Conservation (phyloP, 257 asterid species). For the Solanum gracilifrons region DNA sequence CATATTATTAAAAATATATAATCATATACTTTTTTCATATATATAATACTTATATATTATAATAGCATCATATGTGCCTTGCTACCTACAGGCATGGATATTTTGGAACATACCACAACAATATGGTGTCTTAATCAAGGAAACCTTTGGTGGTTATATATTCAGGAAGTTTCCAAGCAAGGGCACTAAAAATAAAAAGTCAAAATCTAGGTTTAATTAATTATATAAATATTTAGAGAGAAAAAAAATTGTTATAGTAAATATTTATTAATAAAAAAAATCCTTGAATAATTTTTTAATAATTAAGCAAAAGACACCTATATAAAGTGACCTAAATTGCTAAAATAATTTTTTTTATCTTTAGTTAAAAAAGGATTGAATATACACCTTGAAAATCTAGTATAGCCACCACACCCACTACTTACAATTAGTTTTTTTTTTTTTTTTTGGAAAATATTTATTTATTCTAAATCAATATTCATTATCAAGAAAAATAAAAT, state of each 20-base stretch:
- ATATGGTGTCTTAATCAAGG: slow-evolving; percentile 27
- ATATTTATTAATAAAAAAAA: not conserved
- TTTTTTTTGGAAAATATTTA: not conserved
- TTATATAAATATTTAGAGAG: not conserved
- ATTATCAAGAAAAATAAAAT: not conserved
- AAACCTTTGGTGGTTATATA: slow-evolving; percentile 15
- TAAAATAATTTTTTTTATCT: too few species aligned
- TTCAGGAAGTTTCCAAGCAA: not conserved
- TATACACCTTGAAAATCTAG: not conserved
- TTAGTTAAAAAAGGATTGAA: not conserved
- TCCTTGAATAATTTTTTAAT: not conserved
- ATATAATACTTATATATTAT: not conserved
- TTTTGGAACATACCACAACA: not conserved
- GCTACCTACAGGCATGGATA: slow-evolving; percentile 11
- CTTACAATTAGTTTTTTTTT: not conserved
- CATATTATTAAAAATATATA: not conserved
- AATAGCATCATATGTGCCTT: not conserved
- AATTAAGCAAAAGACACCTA: not conserved
- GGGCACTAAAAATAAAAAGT: not conserved
- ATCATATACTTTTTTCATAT: not conserved
- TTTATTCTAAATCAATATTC: not conserved
- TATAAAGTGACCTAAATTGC: not conserved
- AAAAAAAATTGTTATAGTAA: not conserved
- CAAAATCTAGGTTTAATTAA: not conserved
- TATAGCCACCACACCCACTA: not conserved